Base-by-base conservation (phyloP, 164 flowering plant species). In the Piper longum region DNA sequence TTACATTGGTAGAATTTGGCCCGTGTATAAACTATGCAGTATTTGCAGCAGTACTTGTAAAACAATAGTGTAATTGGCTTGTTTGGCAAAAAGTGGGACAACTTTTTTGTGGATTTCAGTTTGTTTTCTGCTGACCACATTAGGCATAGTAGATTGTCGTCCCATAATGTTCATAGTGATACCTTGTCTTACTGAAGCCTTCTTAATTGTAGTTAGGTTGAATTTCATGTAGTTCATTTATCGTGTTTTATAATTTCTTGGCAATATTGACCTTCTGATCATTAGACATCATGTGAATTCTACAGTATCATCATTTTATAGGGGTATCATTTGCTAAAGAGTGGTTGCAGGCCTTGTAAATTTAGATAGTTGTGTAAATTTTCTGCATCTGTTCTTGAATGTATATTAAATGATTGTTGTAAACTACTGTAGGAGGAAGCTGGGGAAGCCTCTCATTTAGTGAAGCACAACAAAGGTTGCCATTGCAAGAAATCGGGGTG, bases 401-500 rank as follows among this genome's bases (percentile, higher is more conserved):
- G 14, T 14, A 48, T 48, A 14, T 14, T 3, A 9, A 8, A 9
- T 9, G 14, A 48, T 48, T 48, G 11, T 48, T 48, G 7, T 12
- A 12, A 48, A 48, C 52, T 48, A 8, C 55, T 80, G 60, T 64
- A 93, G 95, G 96, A 85, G 71, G 89, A 88, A 65, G 68, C 79
- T 40, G 85, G 89, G 64, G 95, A 90, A 41, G 71, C 66, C 67
- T 71, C 77, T 54, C 54, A 82, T 58, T 71, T 82, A 71, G 98
- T 70, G 62, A 93, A 87, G 75, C 97, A 93, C 78, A 86, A 93
- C 77, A 93, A 93, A 71, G 99, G 99, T 60, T 93, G 99, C 66
- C 91, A 93, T 67, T 93, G 99, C 78, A 93, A 88, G 79, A 93
- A 88, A 73, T 93, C 99, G 56, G 96, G 97, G 40, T 90, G 99